Base-by-base conservation (phyloP, 768 basidiomycete species). In the Mycena polygramma region DNA sequence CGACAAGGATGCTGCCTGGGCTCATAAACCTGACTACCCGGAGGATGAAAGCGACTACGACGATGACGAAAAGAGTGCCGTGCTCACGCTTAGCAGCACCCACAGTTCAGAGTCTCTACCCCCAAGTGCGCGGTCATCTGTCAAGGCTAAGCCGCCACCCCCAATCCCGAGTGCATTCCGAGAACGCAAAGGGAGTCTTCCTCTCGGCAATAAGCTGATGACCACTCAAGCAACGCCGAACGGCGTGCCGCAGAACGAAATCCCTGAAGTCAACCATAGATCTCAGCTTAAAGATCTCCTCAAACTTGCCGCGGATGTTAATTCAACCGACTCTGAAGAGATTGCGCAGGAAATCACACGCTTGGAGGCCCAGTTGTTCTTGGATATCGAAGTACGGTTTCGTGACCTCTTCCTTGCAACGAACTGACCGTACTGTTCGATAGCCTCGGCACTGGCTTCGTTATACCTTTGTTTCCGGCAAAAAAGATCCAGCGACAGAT, bases 361-460 rank as follows among this genome's bases (percentile, higher is more conserved):
- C 57, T 79, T 92, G 49, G 91, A 92, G 76, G 89, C 87, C 70
- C 85, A 84, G 66, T 79, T 91, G 43, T 97, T 97, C 78, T 76
- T 92, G 72, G 83, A 85, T 57, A 96, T 98, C 63, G 85, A 93
- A 85, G 96, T 96, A 69, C 70, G 43, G 7, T 41, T 53, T 52
- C 57, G 20, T 68, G 55, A 60, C 30, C 72, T 72, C 59, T 48
- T 22, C 13, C 37, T 7, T 14, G 37, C 30, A 30, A n/a, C 22
- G 7, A 26, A 43, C 69, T 68, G 39, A 61, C 53, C 76, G 49
- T 55, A 45, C 13, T 14, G 19, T 60, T 61, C 57, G 10, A 26
- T 71, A 97, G 95, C 94, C 96, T 30, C 89, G 96, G 61, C 91
- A 97, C 77, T 95, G 95, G 91, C 85, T 97, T 22, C 86, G 91